Percentiles rank a stretch among this genome's conserved stretches.
Conservation (phyloP, 2,329 filamentous ascomycete species). For the Hypoxylon rubiginosum region DNA sequence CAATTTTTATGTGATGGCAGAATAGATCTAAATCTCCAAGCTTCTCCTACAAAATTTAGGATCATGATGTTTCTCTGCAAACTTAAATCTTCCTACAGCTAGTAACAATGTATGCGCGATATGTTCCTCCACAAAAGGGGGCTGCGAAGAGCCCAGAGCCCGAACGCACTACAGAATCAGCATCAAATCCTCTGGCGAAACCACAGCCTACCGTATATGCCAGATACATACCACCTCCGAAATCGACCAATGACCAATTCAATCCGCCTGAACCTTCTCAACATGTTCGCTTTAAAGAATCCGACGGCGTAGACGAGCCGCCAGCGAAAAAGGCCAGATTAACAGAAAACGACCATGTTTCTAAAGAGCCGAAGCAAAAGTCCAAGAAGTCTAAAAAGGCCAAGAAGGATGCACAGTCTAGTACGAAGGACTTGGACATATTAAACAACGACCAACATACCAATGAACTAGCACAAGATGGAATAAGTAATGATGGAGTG, state of each 20-base stretch:
- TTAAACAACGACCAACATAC: constrained; percentile 40
- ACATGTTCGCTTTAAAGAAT: constrained; percentile 44
- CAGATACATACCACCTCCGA: constrained; percentile 55
- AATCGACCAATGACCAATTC: constrained; percentile 40
- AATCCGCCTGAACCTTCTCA: constrained; percentile 24
- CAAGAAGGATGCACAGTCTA: constrained; percentile 55
- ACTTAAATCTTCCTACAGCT: not conserved
- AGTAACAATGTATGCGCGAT: constrained; percentile 57
- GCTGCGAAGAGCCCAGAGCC: constrained; percentile 23
- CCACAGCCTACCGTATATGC: constrained; percentile 50
- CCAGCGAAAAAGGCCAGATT: constrained; percentile 56
- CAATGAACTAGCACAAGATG: constrained; percentile 1
- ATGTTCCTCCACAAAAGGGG: constrained; percentile 53
- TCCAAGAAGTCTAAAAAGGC: constrained; percentile 53
- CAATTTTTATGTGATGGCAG: constrained; percentile 48
- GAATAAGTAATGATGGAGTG: constrained; percentile 4
- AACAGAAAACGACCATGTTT: constrained; percentile 51
- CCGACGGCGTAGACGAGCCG: constrained; percentile 37
- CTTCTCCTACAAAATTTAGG: not conserved
- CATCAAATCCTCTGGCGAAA: constrained; percentile 21
- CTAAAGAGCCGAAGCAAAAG: constrained; percentile 49
- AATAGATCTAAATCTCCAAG: constrained; percentile 30
- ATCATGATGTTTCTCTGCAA: not conserved
- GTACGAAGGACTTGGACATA: not conserved
- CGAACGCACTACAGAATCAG: constrained; percentile 16